phyloP scores from a whole-genome alignment of 2,329 filamentous ascomycete species.

The Cladosporium oxysporum region DNA sequence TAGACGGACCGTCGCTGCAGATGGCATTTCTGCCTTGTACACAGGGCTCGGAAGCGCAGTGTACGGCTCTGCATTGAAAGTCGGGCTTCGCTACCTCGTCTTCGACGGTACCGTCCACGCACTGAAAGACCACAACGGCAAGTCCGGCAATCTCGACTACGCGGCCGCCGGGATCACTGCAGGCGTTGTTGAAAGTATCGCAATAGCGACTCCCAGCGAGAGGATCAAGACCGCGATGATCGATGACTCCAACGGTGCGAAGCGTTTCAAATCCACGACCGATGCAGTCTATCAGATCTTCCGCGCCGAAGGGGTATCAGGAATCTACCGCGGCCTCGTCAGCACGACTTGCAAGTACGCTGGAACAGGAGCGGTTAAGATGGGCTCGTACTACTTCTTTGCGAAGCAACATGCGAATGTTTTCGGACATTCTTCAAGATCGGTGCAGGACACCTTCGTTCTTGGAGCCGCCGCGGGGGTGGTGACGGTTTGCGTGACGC shows the following conservation, averaged over 20 bases:
- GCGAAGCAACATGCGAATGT: constrained; percentile 13
- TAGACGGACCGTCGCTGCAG: constrained; percentile 22
- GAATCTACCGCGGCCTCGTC: constrained; percentile 48
- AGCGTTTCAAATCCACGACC: constrained; percentile 20
- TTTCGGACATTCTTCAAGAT: constrained; percentile 1
- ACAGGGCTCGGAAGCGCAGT: constrained; percentile 36
- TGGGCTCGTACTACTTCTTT: constrained; percentile 46
- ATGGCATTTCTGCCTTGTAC: constrained; percentile 30
- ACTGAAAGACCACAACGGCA: constrained; percentile 30
- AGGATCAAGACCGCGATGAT: constrained; percentile 33
- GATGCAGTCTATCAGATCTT: constrained; percentile 31
- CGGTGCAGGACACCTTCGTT: constrained; percentile 29
- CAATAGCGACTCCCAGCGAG: constrained; percentile 36
- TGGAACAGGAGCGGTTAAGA: constrained; percentile 50
- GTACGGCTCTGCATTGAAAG: constrained; percentile 36
- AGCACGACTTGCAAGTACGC: constrained; percentile 53
- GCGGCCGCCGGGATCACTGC: constrained; percentile 33
- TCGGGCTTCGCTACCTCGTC: constrained; percentile 35
- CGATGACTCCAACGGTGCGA: constrained; percentile 29
- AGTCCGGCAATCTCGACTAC: constrained; percentile 29
- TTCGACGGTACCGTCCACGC: constrained; percentile 32
- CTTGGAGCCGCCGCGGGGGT: constrained; percentile 35
- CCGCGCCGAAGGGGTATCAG: constrained; percentile 43
- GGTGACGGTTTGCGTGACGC: constrained; percentile 45
- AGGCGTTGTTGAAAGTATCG: constrained; percentile 31